Evolutionary conservation across 108 stramenopile species (phyloP).

Genomic region (Cyclotella cryptica): DNA sequence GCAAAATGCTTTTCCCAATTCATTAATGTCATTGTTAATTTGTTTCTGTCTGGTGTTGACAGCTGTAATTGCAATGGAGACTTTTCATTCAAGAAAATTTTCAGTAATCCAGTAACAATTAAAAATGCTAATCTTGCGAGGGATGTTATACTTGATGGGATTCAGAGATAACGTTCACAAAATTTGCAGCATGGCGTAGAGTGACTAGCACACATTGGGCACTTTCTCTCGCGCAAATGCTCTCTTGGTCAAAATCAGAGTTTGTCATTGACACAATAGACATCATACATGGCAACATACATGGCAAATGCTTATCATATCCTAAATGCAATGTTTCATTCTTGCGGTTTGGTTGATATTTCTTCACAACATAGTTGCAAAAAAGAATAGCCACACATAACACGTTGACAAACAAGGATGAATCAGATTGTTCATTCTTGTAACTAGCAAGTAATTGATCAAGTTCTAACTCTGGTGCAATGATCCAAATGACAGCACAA

Average conservation of each 20-base stretch:
- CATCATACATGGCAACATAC: slow-evolving; percentile 39
- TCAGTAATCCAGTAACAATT: too few species aligned
- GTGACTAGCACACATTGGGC: background rate
- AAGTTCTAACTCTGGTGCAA: slow-evolving; percentile 47
- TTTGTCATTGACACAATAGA: slow-evolving; percentile 16
- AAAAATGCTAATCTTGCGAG: too few species aligned
- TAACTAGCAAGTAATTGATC: slow-evolving; percentile 25
- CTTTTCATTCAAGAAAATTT: too few species aligned
- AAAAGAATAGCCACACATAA: slow-evolving; percentile 24
- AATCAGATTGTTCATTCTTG: slow-evolving; percentile 4
- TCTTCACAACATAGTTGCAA: slow-evolving; percentile 23
- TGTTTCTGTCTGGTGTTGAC: too few species aligned
- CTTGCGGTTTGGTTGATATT: background rate
- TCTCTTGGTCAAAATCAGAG: slow-evolving; percentile 10
- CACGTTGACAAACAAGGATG: slow-evolving; percentile 23
- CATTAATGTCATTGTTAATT: too few species aligned
- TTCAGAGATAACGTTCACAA: slow-evolving; percentile 17
- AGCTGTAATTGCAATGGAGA: too few species aligned
- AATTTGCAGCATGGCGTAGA: slow-evolving; percentile 13
- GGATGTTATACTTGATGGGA: too few species aligned
- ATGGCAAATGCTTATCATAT: slow-evolving; percentile 26
- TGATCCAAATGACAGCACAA: slow-evolving; percentile 34
- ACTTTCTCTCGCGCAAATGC: slow-evolving; percentile 1
- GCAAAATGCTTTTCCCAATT: too few species aligned
- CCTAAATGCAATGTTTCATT: background rate